These are phyloP conservation scores for Volvox carteri DNA, from an alignment of 163 green algal species.

Conservation along the genomic window DNA sequence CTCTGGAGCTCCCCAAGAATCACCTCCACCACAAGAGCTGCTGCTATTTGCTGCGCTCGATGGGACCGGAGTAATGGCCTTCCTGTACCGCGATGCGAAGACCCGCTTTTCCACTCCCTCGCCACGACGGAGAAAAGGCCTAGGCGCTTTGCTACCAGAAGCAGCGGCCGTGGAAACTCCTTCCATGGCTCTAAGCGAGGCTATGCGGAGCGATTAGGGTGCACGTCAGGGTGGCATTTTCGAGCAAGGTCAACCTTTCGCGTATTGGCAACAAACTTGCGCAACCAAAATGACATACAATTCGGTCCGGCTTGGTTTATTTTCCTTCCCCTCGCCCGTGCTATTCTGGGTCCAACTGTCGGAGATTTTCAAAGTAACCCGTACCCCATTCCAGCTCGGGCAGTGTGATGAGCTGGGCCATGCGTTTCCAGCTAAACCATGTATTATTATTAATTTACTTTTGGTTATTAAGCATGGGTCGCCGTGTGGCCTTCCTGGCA, in stretches of 20 bases:
- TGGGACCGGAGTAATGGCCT: not conserved
- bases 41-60: not conserved
- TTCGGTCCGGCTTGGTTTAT: not conserved
- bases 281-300: not conserved
- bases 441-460: not conserved
- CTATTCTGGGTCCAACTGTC: constrained; percentile 3
- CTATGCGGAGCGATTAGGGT: not conserved
- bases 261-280: not conserved
- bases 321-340: not conserved
- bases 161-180: not conserved
- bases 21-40: not conserved
- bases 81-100: constrained; percentile 36
- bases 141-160: not conserved
- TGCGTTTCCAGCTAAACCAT: too few relatives aligned
- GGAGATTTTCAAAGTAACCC: not conserved
- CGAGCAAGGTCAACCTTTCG: not conserved
- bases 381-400: not conserved
- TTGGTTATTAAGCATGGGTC: not conserved
- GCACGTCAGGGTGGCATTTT: not conserved
- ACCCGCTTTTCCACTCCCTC: constrained; percentile 63
- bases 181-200: not conserved
- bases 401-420: too few relatives aligned
- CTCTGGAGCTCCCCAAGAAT: not conserved
- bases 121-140: constrained; percentile 65
- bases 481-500: not conserved